Evolutionary conservation across 2,329 filamentous ascomycete genomes (phyloP).

Genomic region (Pseudogymnoascus sp.): DNA sequence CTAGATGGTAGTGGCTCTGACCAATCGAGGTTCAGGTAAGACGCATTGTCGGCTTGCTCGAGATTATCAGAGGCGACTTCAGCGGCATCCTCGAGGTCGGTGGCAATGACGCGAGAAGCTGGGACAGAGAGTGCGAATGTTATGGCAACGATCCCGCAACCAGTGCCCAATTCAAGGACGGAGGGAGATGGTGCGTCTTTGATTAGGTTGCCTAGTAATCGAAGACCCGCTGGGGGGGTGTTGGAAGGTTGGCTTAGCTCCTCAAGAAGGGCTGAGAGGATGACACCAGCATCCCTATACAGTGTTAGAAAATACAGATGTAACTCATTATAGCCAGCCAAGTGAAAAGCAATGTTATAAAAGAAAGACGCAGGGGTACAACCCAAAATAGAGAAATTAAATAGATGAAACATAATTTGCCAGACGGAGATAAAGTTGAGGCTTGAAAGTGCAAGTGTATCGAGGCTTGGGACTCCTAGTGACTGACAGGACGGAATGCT

Average conservation of each 20-base stretch:
- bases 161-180: slow-evolving; percentile 58
- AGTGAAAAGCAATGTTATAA: not conserved
- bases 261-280: slow-evolving; percentile 29
- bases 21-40: slow-evolving; percentile 51
- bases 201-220: not conserved
- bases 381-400: not conserved
- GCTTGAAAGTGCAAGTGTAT: not conserved
- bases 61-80: slow-evolving; percentile 51
- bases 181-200: slow-evolving; percentile 29
- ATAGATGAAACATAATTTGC: not conserved
- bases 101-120: slow-evolving; percentile 43
- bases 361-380: not conserved
- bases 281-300: slow-evolving; percentile 32
- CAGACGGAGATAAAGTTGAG: not conserved
- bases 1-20: slow-evolving; percentile 36
- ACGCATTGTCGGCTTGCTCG: slow-evolving; percentile 23
- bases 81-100: slow-evolving; percentile 56
- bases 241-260: not conserved
- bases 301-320: slow-evolving; percentile 17
- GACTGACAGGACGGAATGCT: not conserved
- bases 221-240: not conserved
- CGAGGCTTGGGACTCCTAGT: not conserved
- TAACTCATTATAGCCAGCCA: not conserved
- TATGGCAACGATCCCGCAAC: slow-evolving; percentile 61
- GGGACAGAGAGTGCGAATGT: slow-evolving; percentile 37